Conservation (phyloP, 768 basidiomycete species). For the Lentinula raphanica region DNA sequence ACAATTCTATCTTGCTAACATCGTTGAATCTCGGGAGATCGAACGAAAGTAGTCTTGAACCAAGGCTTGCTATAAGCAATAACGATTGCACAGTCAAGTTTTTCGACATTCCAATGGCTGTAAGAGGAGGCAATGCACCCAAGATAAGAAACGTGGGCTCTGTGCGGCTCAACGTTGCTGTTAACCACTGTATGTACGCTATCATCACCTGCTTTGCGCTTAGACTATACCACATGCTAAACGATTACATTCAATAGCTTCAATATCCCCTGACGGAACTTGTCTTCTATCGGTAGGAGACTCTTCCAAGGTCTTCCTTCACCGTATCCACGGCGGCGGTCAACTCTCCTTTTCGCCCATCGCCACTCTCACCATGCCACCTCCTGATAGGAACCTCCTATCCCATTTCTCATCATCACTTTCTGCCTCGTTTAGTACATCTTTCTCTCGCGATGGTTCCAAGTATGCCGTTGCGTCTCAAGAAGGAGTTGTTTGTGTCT, state of each 20-base stretch:
- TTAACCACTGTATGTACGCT: constrained; percentile 72
- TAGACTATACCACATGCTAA: constrained; percentile 8
- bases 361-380: constrained; percentile 60
- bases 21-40: constrained; percentile 53
- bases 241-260: constrained; percentile 46
- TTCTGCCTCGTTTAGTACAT: constrained; percentile 73
- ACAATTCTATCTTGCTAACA: constrained; percentile 75
- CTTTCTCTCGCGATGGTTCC: constrained; percentile 69
- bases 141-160: constrained; percentile 47
- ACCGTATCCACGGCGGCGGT: constrained; percentile 65
- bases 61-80: constrained; percentile 77
- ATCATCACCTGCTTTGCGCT: constrained; percentile 1
- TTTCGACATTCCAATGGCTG: constrained; percentile 65
- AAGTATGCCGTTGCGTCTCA: constrained; percentile 85
- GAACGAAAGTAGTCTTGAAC: constrained; percentile 62
- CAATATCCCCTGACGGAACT: constrained; percentile 83
- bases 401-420: constrained; percentile 38
- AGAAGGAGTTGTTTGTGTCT: constrained; percentile 73
- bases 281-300: constrained; percentile 90
- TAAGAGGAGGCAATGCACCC: constrained; percentile 39
- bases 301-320: constrained; percentile 79
- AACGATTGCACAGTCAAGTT: constrained; percentile 82
- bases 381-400: constrained; percentile 38
- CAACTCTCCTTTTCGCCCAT: constrained; percentile 61
- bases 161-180: constrained; percentile 58